phyloP scores from a whole-genome alignment of 768 basidiomycete species.

The Lentinus brumalis region DNA sequence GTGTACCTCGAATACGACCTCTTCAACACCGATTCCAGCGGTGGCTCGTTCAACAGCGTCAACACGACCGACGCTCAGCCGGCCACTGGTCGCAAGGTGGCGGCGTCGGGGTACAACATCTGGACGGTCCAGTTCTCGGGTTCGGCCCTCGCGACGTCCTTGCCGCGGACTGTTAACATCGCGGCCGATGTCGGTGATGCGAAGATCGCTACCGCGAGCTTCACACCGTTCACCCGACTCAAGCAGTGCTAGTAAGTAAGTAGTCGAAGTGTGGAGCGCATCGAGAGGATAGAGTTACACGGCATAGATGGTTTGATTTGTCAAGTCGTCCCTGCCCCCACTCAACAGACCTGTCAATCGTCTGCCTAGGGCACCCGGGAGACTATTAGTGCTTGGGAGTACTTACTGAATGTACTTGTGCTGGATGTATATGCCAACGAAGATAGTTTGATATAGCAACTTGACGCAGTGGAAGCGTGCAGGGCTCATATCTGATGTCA shows the following conservation, averaged over 20 bases:
- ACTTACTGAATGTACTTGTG: too few relatives aligned
- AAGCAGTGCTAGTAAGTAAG: too few relatives aligned
- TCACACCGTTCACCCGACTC: not conserved
- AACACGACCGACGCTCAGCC: not conserved
- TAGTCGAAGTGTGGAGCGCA: too few relatives aligned
- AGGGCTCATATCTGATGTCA: slow-evolving; percentile 48
- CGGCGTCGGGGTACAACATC: not conserved
- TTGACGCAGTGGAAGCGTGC: slow-evolving; percentile 63
- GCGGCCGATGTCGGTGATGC: not conserved
- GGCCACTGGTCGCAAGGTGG: not conserved
- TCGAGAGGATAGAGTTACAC: too few relatives aligned
- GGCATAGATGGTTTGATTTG: too few relatives aligned
- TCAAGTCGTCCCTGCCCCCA: too few relatives aligned
- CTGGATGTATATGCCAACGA: not conserved
- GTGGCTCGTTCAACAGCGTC: not conserved
- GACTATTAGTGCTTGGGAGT: too few relatives aligned
- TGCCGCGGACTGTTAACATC: not conserved
- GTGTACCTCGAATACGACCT: not conserved
- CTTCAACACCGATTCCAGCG: not conserved
- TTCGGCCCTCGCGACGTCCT: not conserved
- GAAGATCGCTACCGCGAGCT: not conserved
- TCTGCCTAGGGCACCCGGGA: too few relatives aligned
- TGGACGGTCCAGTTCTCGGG: not conserved
- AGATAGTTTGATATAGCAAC: slow-evolving; percentile 38
- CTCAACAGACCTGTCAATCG: too few relatives aligned